These are phyloP conservation scores for Paramecium octaurelia DNA, from an alignment of 73 alveolate species.

Conservation along the genomic window DNA sequence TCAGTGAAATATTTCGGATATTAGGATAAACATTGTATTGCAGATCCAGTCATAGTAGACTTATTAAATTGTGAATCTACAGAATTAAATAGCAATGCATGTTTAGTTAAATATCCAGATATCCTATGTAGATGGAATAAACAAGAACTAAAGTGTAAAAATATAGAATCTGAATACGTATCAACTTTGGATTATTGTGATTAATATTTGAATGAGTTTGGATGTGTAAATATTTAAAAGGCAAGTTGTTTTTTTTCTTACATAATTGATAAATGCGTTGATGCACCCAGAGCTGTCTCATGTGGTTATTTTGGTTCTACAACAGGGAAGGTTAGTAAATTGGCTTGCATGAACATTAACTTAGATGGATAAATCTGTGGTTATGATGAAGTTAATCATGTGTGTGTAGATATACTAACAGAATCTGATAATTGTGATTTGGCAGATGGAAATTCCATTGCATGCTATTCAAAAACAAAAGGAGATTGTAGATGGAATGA, in stretches of 20 bases:
- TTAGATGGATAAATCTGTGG: slow-evolving; percentile 23
- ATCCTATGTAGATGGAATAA: not conserved
- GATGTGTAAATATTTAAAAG: not conserved
- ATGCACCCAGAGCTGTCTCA: not conserved
- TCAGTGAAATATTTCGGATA: not conserved
- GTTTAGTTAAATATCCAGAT: not conserved
- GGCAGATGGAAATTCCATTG: slow-evolving; percentile 1
- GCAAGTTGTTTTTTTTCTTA: slow-evolving; percentile 12
- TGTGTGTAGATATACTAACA: not conserved
- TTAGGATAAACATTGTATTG: not conserved
- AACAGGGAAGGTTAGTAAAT: not conserved
- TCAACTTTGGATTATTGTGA: not conserved
- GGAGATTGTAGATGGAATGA: slow-evolving; percentile 19
- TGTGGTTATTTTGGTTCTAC: slow-evolving; percentile 8
- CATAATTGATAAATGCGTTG: not conserved
- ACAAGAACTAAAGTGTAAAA: not conserved
- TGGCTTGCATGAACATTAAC: not conserved
- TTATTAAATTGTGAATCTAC: not conserved
- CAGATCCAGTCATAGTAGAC: not conserved
- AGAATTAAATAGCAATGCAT: not conserved
- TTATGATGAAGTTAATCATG: not conserved
- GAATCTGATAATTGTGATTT: not conserved
- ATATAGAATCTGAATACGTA: not conserved
- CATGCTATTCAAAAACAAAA: not conserved
- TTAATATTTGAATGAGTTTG: not conserved